Percentiles rank a stretch among this genome's conserved stretches.
Conservation (phyloP, 495 filamentous ascomycete species). For the Trichoderma parareesei region DNA sequence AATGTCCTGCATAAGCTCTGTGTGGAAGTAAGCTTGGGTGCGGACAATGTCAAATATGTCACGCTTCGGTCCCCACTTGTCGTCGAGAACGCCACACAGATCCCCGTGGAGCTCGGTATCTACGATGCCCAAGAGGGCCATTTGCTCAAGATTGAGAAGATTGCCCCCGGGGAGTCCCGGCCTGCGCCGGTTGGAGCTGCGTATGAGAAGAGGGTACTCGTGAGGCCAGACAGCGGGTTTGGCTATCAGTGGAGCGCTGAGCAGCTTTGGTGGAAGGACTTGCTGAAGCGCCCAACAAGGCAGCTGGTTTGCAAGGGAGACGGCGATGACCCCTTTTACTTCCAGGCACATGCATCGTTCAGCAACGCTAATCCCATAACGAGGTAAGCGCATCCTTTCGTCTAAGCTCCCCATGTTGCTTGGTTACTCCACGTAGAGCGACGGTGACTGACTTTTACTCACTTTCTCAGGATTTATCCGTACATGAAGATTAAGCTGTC, state of each 20-base stretch:
- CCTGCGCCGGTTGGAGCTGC: slow-evolving; percentile 90
- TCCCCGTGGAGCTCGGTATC: slow-evolving; percentile 90
- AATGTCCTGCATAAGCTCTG: slow-evolving; percentile 78
- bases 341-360: slow-evolving; percentile 81
- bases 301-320: slow-evolving; percentile 84
- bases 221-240: slow-evolving; percentile 93
- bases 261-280: slow-evolving; percentile 82
- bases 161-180: slow-evolving; percentile 81
- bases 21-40: slow-evolving; percentile 82
- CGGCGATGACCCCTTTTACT: slow-evolving; percentile 82
- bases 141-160: slow-evolving; percentile 95
- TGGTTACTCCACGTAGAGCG: background rate
- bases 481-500: slow-evolving; percentile 89
- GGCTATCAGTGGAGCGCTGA: slow-evolving; percentile 92
- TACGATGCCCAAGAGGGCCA: slow-evolving; percentile 83
- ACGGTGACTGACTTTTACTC: slow-evolving; percentile 23
- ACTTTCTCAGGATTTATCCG: slow-evolving; percentile 62
- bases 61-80: slow-evolving; percentile 92
- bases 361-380: slow-evolving; percentile 75
- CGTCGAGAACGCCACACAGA: slow-evolving; percentile 96
- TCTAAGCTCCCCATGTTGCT: background rate
- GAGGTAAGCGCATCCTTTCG: slow-evolving; percentile 33
- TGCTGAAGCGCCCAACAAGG: slow-evolving; percentile 72
- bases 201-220: slow-evolving; percentile 80
- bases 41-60: slow-evolving; percentile 95